Percentiles rank a stretch among this genome's conserved stretches.
Evolutionary conservation across 345 rosid genomes (phyloP).

Genomic region (Euphorbia pulcherrima): DNA sequence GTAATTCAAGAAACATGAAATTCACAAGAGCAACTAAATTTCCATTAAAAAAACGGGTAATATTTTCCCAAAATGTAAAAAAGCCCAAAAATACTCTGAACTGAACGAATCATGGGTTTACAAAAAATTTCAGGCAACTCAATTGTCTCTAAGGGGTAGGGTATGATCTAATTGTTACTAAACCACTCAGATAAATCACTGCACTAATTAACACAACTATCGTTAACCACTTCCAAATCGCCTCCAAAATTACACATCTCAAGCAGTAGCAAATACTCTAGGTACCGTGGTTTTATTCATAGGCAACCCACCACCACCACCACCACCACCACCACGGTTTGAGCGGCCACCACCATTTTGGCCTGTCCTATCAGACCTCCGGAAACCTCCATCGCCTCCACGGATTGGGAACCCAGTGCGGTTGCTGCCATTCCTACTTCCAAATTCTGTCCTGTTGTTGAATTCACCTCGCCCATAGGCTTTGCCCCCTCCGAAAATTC

Average conservation of each 20-base stretch:
- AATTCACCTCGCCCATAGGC: constrained; percentile 57
- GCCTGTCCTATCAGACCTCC: constrained; percentile 41
- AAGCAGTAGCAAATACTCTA: constrained; percentile 52
- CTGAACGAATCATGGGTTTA: background rate
- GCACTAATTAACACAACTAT: constrained; percentile 9
- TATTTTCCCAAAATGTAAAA: background rate
- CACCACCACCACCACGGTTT: constrained; percentile 47
- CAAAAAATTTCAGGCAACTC: constrained; percentile 1
- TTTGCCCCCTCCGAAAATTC: constrained; percentile 62
- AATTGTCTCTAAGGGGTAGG: background rate
- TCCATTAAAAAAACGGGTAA: background rate
- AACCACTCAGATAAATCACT: constrained; percentile 8
- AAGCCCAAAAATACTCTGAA: background rate
- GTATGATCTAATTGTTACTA: background rate
- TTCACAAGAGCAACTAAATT: no score
- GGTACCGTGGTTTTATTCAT: constrained; percentile 41
- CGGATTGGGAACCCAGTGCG: constrained; percentile 65
- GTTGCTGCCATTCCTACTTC: constrained; percentile 50
- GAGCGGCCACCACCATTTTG: constrained; percentile 44
- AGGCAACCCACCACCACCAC: constrained; percentile 30
- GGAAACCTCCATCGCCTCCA: constrained; percentile 56
- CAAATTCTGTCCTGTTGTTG: constrained; percentile 52
- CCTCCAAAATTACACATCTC: constrained; percentile 11
- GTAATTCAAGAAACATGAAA: background rate
- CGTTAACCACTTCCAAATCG: constrained; percentile 3